Evolutionary conservation across 441 rosid genomes (phyloP).

Genomic region (Populus hybrid): DNA sequence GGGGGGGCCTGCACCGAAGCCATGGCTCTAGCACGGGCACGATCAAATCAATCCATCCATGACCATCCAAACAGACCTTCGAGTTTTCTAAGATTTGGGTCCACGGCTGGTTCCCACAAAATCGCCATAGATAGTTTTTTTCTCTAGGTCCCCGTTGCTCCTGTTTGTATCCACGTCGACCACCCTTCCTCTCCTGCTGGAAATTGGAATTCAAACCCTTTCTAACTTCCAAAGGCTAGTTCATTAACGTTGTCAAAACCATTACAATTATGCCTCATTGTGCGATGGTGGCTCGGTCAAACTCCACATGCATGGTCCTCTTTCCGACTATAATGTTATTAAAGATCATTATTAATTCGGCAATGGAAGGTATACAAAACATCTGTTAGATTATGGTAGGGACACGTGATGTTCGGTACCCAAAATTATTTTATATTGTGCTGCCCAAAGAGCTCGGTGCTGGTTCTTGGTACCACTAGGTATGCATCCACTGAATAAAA

Average conservation of each 20-base stretch:
- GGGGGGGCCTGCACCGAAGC: not conserved
- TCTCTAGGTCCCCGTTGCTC: constrained; percentile 2
- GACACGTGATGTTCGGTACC: not conserved
- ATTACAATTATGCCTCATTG: no score
- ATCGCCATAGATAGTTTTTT: not conserved
- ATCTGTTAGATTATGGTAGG: not conserved
- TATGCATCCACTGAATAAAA: no score
- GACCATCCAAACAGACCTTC: not conserved
- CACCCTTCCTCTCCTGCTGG: not conserved
- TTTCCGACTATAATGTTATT: no score
- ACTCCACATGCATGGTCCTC: no score
- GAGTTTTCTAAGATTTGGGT: not conserved
- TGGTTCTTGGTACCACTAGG: not conserved
- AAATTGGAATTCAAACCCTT: not conserved
- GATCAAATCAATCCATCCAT: not conserved
- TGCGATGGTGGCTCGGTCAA: no score
- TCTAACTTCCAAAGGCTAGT: not conserved
- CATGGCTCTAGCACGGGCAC: constrained; percentile 1
- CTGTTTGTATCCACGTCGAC: not conserved
- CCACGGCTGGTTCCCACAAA: constrained; percentile 2
- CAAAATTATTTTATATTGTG: no score
- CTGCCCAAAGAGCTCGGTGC: not conserved
- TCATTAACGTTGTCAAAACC: no score
- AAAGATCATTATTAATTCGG: not conserved
- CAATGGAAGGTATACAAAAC: not conserved